Conservation (phyloP, 129 eudicot genomes). For the Pittosporum tobira region DNA sequence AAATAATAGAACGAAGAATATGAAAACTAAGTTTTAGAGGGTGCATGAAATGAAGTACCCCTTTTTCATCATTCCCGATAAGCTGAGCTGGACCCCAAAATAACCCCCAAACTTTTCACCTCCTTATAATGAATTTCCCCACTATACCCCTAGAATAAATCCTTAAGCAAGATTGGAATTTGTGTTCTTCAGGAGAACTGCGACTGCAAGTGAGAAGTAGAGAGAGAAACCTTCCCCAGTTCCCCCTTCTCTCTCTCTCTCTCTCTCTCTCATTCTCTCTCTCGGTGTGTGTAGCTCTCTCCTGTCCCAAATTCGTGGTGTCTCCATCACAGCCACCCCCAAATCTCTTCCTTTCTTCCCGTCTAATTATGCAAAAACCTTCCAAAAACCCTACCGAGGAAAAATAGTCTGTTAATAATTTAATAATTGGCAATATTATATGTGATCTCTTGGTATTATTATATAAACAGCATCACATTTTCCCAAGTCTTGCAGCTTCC, state of each 20-base stretch:
- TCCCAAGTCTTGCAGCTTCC: constrained; percentile 18
- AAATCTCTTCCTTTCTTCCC: constrained; percentile 15
- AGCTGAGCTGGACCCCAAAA: too few relatives aligned
- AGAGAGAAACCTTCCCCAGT: not conserved
- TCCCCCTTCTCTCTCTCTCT: not conserved
- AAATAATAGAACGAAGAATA: too few relatives aligned
- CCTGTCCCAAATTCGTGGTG: not conserved
- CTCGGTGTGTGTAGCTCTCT: not conserved
- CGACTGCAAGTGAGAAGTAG: constrained; percentile 1
- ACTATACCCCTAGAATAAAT: not conserved
- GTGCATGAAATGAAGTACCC: not conserved
- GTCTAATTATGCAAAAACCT: constrained; percentile 1
- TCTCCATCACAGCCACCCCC: constrained; percentile 13
- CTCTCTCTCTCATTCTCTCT: not conserved
- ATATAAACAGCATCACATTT: constrained; percentile 11
- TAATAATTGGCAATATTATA: constrained; percentile 3
- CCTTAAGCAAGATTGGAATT: constrained; percentile 12
- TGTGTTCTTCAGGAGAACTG: constrained; percentile 1
- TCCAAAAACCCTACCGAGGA: constrained; percentile 16
- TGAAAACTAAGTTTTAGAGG: not conserved
- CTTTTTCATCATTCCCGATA: constrained; percentile 5
- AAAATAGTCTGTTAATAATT: constrained; percentile 1
- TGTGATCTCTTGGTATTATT: constrained; percentile 5
- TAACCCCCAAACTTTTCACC: not conserved
- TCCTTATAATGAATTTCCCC: not conserved